Base-by-base conservation (phyloP, 495 filamentous ascomycete genomes). In the Aspergillus nidulans region DNA sequence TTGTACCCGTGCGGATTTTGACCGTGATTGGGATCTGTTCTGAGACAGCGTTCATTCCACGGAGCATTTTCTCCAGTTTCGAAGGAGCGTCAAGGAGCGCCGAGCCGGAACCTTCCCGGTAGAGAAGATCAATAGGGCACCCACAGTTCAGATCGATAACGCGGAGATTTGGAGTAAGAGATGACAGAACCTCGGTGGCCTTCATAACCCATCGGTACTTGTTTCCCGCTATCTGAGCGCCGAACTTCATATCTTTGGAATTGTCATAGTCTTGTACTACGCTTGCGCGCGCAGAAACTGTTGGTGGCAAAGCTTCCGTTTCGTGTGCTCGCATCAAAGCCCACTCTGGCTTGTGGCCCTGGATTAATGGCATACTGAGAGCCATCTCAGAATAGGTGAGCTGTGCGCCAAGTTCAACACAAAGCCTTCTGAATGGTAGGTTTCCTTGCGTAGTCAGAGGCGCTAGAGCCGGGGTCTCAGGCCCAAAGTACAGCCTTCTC, bases 321-420 rank as follows among this genome's bases (percentile, higher is more conserved):
- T 88, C 83, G 64, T 97, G 92, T 5, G 89, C 87, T 68, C 89
- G 91, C 80, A 97, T 82, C 59, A 98, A 72, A 16, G 94, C 91
- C 94, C 94, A 98, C 75, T 98, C 94, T 1, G 82, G 77, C 65
- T 91, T 96, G 44, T 86, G 78, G 9, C 94, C 94, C 69, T 97
- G 91, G n/a, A 98, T 78, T 46, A 98, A 71, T 12, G 91, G 90
- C 61, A 95, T 69, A 34, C 90, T 84, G 84, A 97, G 89, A 4
- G 95, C 94, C 94, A 98, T 98, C 65, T 98, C 94, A 0, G 94
- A 97, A 74, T 96, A 97, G 3, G 92, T 98, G 32, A 95, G 73
- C 58, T 96, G 89, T 18, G 94, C 92, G 20, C 94, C 95, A 18
- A 97, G 81, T 48, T 87, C 85, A 0, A 86, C 84, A 63, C 94